These are phyloP conservation scores for Spencermartinsiella ligniputridi DNA, from an alignment of 1,139 yeast genomes.

Conservation along the genomic window DNA sequence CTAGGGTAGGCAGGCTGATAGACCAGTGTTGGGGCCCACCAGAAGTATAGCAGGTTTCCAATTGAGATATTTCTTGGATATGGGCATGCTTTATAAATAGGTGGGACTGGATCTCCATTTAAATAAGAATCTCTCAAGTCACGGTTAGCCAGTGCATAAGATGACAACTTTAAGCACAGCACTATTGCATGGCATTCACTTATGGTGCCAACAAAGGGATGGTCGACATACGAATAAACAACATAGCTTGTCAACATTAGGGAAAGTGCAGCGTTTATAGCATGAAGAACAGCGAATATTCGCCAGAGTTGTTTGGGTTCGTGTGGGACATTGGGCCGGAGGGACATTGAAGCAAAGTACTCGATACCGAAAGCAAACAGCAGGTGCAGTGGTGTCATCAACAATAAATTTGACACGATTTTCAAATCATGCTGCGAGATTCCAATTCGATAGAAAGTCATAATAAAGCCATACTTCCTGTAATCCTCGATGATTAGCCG, in stretches of 20 bases:
- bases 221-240: constrained; percentile 35
- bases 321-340: constrained; percentile 1
- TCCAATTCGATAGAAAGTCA: constrained; percentile 33
- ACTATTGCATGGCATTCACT: constrained; percentile 40
- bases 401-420: constrained; percentile 25
- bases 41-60: constrained; percentile 35
- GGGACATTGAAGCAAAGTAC: constrained; percentile 19
- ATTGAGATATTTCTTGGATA: constrained; percentile 40
- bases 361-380: constrained; percentile 38
- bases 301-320: constrained; percentile 31
- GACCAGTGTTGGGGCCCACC: constrained; percentile 45
- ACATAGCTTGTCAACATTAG: constrained; percentile 32
- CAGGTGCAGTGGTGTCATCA: constrained; percentile 34
- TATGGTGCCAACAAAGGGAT: constrained; percentile 42
- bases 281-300: constrained; percentile 33
- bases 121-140: constrained; percentile 36
- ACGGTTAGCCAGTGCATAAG: constrained; percentile 42
- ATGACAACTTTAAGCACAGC: constrained; percentile 38
- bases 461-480: constrained; percentile 34
- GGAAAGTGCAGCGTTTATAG: constrained; percentile 30
- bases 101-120: constrained; percentile 30
- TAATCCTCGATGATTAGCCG: constrained; percentile 39
- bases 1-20: constrained; percentile 46
- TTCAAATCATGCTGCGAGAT: constrained; percentile 31
- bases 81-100: constrained; percentile 30